A percentile compares a stretch with the other conserved stretches of the same genome.
Conservation (phyloP, 2,329 filamentous ascomycete species). For the Colletotrichum abscissum region DNA sequence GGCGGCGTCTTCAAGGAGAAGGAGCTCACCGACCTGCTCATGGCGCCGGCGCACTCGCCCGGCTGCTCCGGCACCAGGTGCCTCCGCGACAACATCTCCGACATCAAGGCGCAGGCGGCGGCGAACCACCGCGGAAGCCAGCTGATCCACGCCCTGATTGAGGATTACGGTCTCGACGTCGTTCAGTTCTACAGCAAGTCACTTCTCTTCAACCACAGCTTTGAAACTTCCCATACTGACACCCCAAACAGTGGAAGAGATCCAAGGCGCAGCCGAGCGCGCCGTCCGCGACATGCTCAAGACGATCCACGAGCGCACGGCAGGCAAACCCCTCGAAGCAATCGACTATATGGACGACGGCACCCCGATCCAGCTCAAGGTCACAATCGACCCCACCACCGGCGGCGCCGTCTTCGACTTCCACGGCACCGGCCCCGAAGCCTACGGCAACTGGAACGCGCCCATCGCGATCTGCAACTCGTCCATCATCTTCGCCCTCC, state of each 20-base stretch:
- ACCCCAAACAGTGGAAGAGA: slow-evolving; percentile 68
- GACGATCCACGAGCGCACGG: slow-evolving; percentile 75
- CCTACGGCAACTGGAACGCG: slow-evolving; percentile 45
- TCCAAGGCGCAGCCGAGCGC: slow-evolving; percentile 83
- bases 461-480: slow-evolving; percentile 47
- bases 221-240: background rate
- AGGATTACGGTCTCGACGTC: slow-evolving; percentile 77
- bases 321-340: slow-evolving; percentile 77
- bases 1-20: slow-evolving; percentile 84
- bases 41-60: slow-evolving; percentile 78
- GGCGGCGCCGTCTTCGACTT: slow-evolving; percentile 78
- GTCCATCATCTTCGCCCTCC: slow-evolving; percentile 47
- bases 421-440: slow-evolving; percentile 43
- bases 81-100: slow-evolving; percentile 85
- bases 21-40: slow-evolving; percentile 76
- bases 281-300: slow-evolving; percentile 81
- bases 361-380: slow-evolving; percentile 78
- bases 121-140: slow-evolving; percentile 88
- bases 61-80: slow-evolving; percentile 84
- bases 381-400: slow-evolving; percentile 79
- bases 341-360: slow-evolving; percentile 91
- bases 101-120: slow-evolving; percentile 87
- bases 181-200: slow-evolving; percentile 68
- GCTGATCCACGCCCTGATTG: slow-evolving; percentile 76
- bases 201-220: background rate